phyloP scores from a whole-genome alignment of 2,329 filamentous ascomycete genomes.

The Xylariaceae sp. region DNA sequence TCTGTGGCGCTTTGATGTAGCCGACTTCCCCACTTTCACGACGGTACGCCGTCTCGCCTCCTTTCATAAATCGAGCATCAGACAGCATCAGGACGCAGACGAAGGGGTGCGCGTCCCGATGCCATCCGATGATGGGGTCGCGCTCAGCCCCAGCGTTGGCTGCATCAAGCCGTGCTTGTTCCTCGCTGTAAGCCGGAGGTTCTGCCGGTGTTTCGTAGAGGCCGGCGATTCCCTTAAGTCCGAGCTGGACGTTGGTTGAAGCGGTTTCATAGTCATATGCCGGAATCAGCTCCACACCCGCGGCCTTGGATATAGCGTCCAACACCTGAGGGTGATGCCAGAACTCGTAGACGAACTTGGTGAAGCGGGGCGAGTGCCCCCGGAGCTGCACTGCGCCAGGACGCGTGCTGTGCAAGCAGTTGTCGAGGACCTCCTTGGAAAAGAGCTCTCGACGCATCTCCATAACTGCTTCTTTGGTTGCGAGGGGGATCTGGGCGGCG shows the following conservation, averaged over 20 bases:
- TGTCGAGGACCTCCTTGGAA: background rate
- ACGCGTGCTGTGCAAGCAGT: background rate
- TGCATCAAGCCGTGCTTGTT: background rate
- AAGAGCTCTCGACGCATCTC: background rate
- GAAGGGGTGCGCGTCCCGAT: background rate
- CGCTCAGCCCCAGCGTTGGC: background rate
- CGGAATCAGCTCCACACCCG: background rate
- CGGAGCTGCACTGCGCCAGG: background rate
- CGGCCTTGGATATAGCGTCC: background rate
- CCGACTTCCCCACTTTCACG: background rate
- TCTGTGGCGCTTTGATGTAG: background rate
- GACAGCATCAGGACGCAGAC: background rate
- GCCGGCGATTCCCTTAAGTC: background rate
- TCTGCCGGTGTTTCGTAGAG: background rate
- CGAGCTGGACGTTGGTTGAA: background rate
- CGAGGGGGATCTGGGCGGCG: background rate
- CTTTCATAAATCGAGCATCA: background rate
- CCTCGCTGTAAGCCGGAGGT: background rate
- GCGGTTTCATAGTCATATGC: background rate
- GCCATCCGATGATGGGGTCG: background rate
- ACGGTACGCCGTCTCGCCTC: background rate
- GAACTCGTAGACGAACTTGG: background rate
- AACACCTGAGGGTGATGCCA: background rate
- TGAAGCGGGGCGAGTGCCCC: background rate
- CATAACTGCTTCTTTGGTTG: background rate